These are phyloP conservation scores for Ustilago trichophora DNA, from an alignment of 1,284 basidiomycete genomes.

Conservation along the genomic window DNA sequence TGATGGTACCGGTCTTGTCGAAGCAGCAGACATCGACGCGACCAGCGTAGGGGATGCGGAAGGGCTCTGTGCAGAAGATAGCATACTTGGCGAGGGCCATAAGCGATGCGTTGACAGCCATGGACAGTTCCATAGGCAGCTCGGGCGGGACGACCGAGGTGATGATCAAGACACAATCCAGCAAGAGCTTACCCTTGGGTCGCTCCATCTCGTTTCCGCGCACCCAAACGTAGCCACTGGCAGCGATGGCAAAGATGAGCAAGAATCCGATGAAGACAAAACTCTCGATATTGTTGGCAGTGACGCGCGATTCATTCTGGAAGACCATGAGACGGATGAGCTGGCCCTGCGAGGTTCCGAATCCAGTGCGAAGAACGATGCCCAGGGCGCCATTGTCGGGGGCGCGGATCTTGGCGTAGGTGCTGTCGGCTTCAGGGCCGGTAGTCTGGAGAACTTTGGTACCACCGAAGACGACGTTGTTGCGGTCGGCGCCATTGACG, in stretches of 20 bases:
- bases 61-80: conserved; percentile 67
- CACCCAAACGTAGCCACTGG: conserved; percentile 64
- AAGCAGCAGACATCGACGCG: conserved; percentile 67
- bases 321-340: conserved; percentile 66
- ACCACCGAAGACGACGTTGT: conserved; percentile 66
- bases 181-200: conserved; percentile 65
- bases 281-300: conserved; percentile 64
- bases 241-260: conserved; percentile 64
- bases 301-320: conserved; percentile 64
- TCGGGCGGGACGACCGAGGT: conserved; percentile 66
- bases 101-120: conserved; percentile 66
- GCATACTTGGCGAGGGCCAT: conserved; percentile 87
- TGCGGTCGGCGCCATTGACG: conserved; percentile 62
- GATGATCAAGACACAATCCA: conserved; percentile 66
- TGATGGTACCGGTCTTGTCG: conserved; percentile 67
- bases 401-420: conserved; percentile 45
- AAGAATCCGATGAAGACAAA: conserved; percentile 66
- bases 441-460: conserved; percentile 66
- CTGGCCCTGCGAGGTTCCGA: conserved; percentile 65
- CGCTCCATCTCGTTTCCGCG: conserved; percentile 61
- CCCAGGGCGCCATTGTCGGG: conserved; percentile 63
- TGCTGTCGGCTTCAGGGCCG: conserved; percentile 46
- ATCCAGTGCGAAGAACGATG: conserved; percentile 65
- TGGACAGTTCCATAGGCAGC: conserved; percentile 66
- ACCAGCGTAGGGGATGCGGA: conserved; percentile 66